Evolutionary conservation across 169 alveolate species (phyloP), one percentile per base, ranked within the genome.

Genomic region (Plasmodium fragile): DNA sequence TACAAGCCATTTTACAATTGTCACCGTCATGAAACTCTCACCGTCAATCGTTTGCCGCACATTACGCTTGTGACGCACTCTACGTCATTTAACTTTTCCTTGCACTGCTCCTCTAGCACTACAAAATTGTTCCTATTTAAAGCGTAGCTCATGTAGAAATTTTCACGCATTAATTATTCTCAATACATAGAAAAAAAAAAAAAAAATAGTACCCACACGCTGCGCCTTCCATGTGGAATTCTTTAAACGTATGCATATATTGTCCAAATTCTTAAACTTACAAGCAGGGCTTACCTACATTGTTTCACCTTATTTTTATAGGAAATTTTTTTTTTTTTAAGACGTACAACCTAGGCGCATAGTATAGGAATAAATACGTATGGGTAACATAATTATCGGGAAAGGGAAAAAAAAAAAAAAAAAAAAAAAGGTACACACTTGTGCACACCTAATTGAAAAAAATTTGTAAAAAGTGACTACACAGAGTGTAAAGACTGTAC

Each of bases 91-190:
- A 80, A 18, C 39, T 80, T 80, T 36, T 3, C 75, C 32, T 52
- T 28, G 41, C 52, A 78, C 22, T 4, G 22, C 18, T 39, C 39
- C 25, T 32, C 41, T 13, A 41, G 8, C 69, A 8, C 34, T 80
- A 52, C 65, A 30, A 81, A 43, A 43, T 41, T 36, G 25, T 28
- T 55, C 52, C 39, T 81, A 53, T 81, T 81, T 49, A 53, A 53
- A 81, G 43, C n/a, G 34, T 16, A 3, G 53, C 78, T 81, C 10
- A 53, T 28, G 36, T 55, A 81, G 79, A 81, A 81, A 53, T 65
- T 69, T 82, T 69, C 73, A 65, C 49, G 71, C 10, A 7, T 79
- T n/a, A 82, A 69, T 82, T 65, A 25, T 65, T 49, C 59, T 49
- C 59, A 49, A 70, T 69, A 82, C 39, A 82, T n/a, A n/a, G n/a